These are phyloP conservation scores for Entonaema liquescens DNA, from an alignment of 495 filamentous ascomycete genomes.

Conservation along the genomic window DNA sequence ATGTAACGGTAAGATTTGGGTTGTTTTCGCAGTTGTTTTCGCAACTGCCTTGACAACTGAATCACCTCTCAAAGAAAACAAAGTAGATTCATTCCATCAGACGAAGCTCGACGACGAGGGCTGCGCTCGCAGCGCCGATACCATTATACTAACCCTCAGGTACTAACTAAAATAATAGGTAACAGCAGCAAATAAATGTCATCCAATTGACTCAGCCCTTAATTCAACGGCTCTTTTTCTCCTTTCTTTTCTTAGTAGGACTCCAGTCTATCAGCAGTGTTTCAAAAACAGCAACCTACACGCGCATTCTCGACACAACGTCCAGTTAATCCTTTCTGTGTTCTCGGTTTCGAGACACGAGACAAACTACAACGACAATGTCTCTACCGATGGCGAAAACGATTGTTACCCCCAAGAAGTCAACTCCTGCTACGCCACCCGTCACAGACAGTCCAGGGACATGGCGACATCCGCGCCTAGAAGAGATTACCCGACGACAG, in stretches of 20 bases:
- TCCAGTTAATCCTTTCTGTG: background rate
- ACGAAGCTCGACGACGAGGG: slow-evolving; percentile 26
- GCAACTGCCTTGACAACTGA: slow-evolving; percentile 22
- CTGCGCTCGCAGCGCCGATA: slow-evolving; percentile 32
- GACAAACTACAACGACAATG: slow-evolving; percentile 19
- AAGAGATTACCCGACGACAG: slow-evolving; percentile 79
- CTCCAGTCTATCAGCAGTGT: background rate
- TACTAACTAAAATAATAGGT: slow-evolving; percentile 26
- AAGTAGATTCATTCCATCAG: slow-evolving; percentile 26
- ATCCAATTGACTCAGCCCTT: slow-evolving; percentile 3
- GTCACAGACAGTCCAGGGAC: slow-evolving; percentile 68
- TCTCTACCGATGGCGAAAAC: slow-evolving; percentile 30
- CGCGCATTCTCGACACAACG: slow-evolving; percentile 18
- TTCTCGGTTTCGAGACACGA: slow-evolving; percentile 6
- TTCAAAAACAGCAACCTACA: background rate
- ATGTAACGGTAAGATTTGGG: background rate
- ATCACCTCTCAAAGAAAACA: slow-evolving; percentile 32
- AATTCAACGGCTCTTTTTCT: background rate
- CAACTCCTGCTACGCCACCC: slow-evolving; percentile 45
- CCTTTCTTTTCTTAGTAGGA: background rate
- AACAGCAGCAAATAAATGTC: slow-evolving; percentile 10
- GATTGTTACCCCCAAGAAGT: slow-evolving; percentile 53
- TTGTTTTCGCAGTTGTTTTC: slow-evolving; percentile 31
- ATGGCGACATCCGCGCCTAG: slow-evolving; percentile 85
- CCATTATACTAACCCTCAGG: slow-evolving; percentile 35